Evolutionary conservation across 305 asterid species (phyloP), one percentile per base, ranked within the genome.

Genomic region (Fraxinus latifolia): DNA sequence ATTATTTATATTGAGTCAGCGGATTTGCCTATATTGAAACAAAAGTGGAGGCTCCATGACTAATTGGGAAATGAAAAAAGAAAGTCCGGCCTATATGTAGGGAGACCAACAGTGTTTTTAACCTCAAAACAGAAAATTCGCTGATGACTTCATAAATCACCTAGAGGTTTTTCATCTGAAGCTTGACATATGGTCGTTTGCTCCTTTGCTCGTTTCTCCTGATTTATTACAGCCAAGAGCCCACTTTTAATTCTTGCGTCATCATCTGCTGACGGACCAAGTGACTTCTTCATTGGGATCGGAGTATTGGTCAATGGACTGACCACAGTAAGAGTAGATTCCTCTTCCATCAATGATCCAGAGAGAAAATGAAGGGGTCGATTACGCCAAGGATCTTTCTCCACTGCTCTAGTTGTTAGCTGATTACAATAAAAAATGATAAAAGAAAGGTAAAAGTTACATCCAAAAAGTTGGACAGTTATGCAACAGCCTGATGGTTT

Each of bases 341-440:
- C 93, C 85, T 93, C 96, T 87, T 90, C 97, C 78, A 80, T 78
- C 32, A 96, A 70, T 50, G 97, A 91, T 81, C 99, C 98, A 74
- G 96, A 92, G n/a, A 91, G 95, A 83, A 86, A 88, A 88, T 93
- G 98, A 47, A 88, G 84, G 15, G 86, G 47, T 3, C 95, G 94
- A 81, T 88, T 79, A 76, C 98, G 89, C 14, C 85, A 68, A 50
- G 92, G 88, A 86, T 94, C 94, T 82, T 62, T 88, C 12, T 86
- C 89, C 79, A 91, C 91, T 44, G 89, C 93, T 87, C 85, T 90
- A 33, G 86, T 39, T 36, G 97, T 90, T n/a, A 93, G 86, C 97
- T 93, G 92, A 84, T 72, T 83, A 33, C 21, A 87, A 8, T 14
- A 75, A 42, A 83, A 83, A 77, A 83, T 32, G 32, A 25, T 77